Evolutionary conservation across 495 filamentous ascomycete genomes (phyloP).

Genomic region (Aspergillus indologenus): DNA sequence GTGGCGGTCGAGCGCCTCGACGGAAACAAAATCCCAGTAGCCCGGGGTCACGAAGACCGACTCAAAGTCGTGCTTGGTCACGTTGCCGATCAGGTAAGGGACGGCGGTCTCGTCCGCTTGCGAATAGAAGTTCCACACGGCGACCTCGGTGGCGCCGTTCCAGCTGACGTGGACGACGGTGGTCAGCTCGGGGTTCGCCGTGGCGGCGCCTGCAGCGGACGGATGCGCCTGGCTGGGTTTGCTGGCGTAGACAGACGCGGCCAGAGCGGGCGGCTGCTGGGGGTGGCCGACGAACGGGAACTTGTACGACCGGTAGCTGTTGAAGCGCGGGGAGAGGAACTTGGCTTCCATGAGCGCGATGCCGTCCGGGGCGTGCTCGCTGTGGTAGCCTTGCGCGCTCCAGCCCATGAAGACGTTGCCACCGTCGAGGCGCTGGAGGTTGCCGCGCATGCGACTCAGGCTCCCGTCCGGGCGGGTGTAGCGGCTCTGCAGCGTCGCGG

Average conservation of each 20-base stretch:
- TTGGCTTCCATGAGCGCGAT: constrained; percentile 41
- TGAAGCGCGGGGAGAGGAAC: constrained; percentile 30
- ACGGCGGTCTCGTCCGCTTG: constrained; percentile 19
- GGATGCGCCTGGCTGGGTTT: constrained; percentile 13
- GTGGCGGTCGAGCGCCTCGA: constrained; percentile 27
- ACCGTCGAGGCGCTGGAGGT: constrained; percentile 49
- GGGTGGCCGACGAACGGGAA: constrained; percentile 32
- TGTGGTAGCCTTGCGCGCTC: constrained; percentile 52
- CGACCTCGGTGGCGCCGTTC: constrained; percentile 45
- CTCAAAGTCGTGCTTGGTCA: constrained; percentile 36
- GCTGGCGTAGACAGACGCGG: constrained; percentile 31
- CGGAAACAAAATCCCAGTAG: constrained; percentile 33
- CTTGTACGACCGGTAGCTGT: constrained; percentile 39
- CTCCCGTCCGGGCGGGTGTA: constrained; percentile 44
- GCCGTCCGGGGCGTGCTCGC: constrained; percentile 52
- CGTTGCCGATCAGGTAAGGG: constrained; percentile 25
- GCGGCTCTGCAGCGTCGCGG: constrained; percentile 37
- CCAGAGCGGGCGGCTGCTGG: constrained; percentile 24
- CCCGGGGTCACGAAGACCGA: constrained; percentile 34
- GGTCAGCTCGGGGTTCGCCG: constrained; percentile 3
- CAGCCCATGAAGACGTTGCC: constrained; percentile 54
- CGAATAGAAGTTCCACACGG: constrained; percentile 34
- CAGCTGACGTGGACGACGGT: constrained; percentile 41
- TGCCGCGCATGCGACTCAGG: constrained; percentile 54
- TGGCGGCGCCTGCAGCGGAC: neutral